Percentiles rank a stretch among this genome's conserved stretches.
These are phyloP conservation scores for Ophiorrhiza pumila DNA, from an alignment of 257 asterid genomes.

Conservation along the genomic window DNA sequence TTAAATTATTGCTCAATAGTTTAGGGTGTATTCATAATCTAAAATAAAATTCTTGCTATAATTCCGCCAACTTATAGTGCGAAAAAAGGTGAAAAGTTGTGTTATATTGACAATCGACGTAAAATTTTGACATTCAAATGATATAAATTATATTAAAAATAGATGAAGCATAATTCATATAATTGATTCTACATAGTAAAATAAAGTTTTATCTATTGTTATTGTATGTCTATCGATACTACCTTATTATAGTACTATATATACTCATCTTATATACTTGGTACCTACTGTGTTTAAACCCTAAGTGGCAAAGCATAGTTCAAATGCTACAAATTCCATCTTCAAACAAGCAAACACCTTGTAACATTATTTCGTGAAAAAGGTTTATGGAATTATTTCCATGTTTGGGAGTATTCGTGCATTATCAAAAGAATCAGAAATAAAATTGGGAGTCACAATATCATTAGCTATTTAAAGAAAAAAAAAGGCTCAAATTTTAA, in stretches of 20 bases:
- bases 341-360: neutral
- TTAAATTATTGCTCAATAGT: neutral
- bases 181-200: too few relatives aligned
- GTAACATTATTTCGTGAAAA: neutral
- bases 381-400: conserved; percentile 1
- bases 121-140: too few relatives aligned
- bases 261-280: neutral
- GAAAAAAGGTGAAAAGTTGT: too few relatives aligned
- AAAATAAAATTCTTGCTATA: neutral
- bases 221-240: too few relatives aligned
- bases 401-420: conserved; percentile 3
- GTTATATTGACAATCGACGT: too few relatives aligned
- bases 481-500: too few relatives aligned
- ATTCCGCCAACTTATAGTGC: too few relatives aligned
- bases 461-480: neutral
- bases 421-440: neutral
- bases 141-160: too few relatives aligned
- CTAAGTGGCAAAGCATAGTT: too few relatives aligned
- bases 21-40: neutral
- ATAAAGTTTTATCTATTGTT: too few relatives aligned
- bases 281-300: neutral
- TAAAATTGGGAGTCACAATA: neutral
- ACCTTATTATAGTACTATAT: too few relatives aligned
- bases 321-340: neutral
- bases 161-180: too few relatives aligned